Base-by-base conservation (phyloP, 2,329 filamentous ascomycete species). In the Ceratocystis albifundus region DNA sequence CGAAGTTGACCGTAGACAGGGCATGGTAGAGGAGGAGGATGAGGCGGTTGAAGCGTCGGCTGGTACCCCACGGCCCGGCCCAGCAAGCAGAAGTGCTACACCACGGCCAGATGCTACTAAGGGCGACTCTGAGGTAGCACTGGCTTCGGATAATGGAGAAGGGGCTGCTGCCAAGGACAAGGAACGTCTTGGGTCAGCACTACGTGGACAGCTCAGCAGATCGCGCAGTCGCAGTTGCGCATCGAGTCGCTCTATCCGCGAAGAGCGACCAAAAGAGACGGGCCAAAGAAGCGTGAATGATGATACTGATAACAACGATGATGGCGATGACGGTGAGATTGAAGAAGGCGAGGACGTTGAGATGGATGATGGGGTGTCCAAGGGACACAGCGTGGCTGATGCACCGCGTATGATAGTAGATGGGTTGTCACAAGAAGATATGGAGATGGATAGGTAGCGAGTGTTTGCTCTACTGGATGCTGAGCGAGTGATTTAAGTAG, bases 1-100 rank as follows among this genome's bases (percentile, higher is more conserved):
- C 74, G 91, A 96, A 76, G 89, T 94, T 0, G 91, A 96, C 76
- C 81, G 90, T 53, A 83, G 90, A 65, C 90, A 95, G 75, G 90
- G 90, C 36, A 90, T 90, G 84, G 83, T 84, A 66, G 85, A 85
- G 70, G 86, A 85, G 61, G 83, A 79, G 17, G 86, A 87, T 70
- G 85, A 86, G 36, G 80, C 81, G 15, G 82, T 75, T 4, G 81
- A 81, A 65, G 75, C 75, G 2, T 74, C 77, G 1, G 81, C 78
- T 10, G 77, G 78, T 57, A 84, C 80, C 46, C 81, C 82, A 1
- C 73, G 78, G 65, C 77, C 78, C 41, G 53, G 10, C 10, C 82
- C 78, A 28, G 75, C 75, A 1, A 82, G 80, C 66, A 80, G 78
- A 53, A 61, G 64, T n/a, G 62, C 66, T 45, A 68, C 66, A n/a